Evolutionary conservation across 306 rosid genomes (phyloP), one percentile per base, ranked within the genome.

Genomic region (Quercus rubra): DNA sequence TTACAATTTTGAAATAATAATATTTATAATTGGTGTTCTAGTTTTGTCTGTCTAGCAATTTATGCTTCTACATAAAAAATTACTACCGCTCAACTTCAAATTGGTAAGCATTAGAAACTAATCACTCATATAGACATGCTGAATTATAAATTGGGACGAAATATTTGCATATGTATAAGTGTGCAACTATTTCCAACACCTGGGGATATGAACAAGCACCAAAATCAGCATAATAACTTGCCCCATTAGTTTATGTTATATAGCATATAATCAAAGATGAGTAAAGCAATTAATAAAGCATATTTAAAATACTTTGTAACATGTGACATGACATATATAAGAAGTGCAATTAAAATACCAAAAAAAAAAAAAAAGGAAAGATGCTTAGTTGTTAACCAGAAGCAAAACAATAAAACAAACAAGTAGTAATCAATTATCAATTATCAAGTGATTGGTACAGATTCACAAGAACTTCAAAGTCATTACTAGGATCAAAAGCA

Each of bases 401-500:
- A 59, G 74, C 25, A 21, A 28, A 70, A 77, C 64, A 75, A 54
- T 51, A 49, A 14, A 9, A 33, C 20, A 20, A 68, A 19, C 52
- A 33, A 38, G 15, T 18, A 31, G 6, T 85, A 46, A 76, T 30
- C 77, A 82, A 76, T 6, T 52, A 52, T 70, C 61, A 43, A 76
- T 12, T 52, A 52, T 61, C 61, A 43, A 55, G 17, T 46, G 30
- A 43, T 51, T 70, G 61, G 17, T 46, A 4, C 20, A 30, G 71
- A 73, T 61, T 49, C 43, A 35, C 10, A 68, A 21, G 70, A 73
- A 56, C 66, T 71, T 68, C 83, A 78, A 67, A 68, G 62, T 78
- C n/a, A 64, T 64, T 46, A 33, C 51, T 31, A 18, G 25, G 51
- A 67, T 31, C n/a, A 33, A 67, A 66, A 52, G n/a, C 30, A 58